Conservation (phyloP, 192 early-diverging fungal species). For the Mortierella antarctica region DNA sequence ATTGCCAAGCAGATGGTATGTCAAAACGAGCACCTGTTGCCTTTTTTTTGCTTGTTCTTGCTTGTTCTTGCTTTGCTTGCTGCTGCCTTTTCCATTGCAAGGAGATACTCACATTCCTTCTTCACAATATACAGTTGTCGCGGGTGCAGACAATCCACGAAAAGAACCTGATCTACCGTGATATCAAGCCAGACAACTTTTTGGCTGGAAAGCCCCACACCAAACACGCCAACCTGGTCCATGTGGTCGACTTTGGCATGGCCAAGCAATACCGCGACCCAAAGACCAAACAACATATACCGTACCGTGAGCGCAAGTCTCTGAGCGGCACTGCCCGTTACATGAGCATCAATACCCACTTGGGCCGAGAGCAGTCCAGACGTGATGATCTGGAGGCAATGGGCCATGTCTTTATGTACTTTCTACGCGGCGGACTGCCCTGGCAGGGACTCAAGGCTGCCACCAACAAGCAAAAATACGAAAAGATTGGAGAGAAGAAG, state of each 20-base stretch:
- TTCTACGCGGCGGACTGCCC: constrained; percentile 90
- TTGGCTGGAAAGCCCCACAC: constrained; percentile 84
- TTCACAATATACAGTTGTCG: constrained; percentile 57
- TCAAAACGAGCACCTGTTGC: background rate
- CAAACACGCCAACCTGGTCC: constrained; percentile 71
- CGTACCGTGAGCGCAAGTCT: constrained; percentile 96
- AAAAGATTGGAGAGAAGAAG: constrained; percentile 99
- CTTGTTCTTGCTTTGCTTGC: background rate
- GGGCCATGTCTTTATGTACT: constrained; percentile 99
- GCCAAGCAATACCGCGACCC: constrained; percentile 97
- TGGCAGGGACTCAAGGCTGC: constrained; percentile 99
- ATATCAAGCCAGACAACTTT: constrained; percentile 99
- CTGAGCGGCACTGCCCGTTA: constrained; percentile 96
- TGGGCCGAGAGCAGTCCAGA: constrained; percentile 86
- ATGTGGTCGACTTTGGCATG: constrained; percentile 98
- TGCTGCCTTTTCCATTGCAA: background rate
- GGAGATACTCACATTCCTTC: background rate
- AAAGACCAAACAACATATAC: constrained; percentile 96
- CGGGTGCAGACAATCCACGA: constrained; percentile 95
- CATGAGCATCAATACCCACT: constrained; percentile 98
- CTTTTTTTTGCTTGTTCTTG: background rate
- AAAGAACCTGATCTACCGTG: constrained; percentile 93
- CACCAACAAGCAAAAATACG: constrained; percentile 99
- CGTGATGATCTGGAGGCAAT: constrained; percentile 97
- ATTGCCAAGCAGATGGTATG: constrained; percentile 93